These are phyloP conservation scores for Eutypa lata DNA, from an alignment of 2,329 filamentous ascomycete genomes.

Conservation along the genomic window DNA sequence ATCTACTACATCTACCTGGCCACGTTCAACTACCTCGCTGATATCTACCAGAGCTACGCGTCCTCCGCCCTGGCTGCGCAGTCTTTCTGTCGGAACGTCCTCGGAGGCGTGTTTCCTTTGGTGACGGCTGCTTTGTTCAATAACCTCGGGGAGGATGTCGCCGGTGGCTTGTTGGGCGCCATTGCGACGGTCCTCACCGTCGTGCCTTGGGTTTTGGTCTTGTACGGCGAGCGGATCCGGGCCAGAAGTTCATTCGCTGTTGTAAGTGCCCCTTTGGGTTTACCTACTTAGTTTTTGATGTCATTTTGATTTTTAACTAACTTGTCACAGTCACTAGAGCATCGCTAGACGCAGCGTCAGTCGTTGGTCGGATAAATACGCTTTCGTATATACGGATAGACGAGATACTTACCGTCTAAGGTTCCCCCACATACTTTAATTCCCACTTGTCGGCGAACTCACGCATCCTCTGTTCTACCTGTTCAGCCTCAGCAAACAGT, in stretches of 20 bases:
- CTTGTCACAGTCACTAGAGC: conserved; percentile 9
- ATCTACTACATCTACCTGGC: conserved; percentile 86
- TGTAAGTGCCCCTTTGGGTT: conserved; percentile 34
- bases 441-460: neutral
- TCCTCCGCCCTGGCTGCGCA: conserved; percentile 84
- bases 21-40: conserved; percentile 89
- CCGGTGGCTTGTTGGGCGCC: conserved; percentile 72
- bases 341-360: neutral
- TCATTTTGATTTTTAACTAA: too few relatives aligned
- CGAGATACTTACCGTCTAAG: neutral
- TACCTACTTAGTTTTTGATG: too few relatives aligned
- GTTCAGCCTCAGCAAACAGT: conserved; percentile 18
- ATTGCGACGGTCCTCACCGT: conserved; percentile 66
- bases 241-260: conserved; percentile 73
- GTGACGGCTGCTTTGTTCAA: conserved; percentile 72
- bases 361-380: too few relatives aligned
- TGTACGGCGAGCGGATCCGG: conserved; percentile 75
- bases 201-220: conserved; percentile 83
- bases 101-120: conserved; percentile 78
- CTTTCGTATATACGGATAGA: neutral
- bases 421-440: neutral
- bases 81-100: conserved; percentile 78
- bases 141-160: conserved; percentile 66
- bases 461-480: conserved; percentile 3
- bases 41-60: conserved; percentile 81